Conservation (phyloP, 163 green algal species). For the Prototheca cutis region DNA sequence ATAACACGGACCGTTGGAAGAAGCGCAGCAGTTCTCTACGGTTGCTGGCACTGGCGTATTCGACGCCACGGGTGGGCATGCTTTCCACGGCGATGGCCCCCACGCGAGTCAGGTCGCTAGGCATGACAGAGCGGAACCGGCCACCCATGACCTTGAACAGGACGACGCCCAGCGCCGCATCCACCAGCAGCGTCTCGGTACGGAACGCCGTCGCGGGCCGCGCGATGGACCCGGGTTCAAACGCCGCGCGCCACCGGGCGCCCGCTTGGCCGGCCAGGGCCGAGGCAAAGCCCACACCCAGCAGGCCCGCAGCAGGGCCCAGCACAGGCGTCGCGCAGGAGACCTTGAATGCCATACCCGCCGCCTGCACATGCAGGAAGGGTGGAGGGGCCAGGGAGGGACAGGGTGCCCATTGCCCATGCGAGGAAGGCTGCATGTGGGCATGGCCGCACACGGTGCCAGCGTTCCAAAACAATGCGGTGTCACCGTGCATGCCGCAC, state of each 20-base stretch:
- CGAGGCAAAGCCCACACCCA: conserved; percentile 47
- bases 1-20: conserved; percentile 45
- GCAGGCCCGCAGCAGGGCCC: conserved; percentile 33
- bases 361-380: conserved; percentile 16
- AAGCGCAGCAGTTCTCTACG: conserved; percentile 47
- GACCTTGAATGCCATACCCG: conserved; percentile 39
- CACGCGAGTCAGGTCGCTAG: conserved; percentile 43
- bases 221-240: neutral
- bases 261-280: conserved; percentile 46
- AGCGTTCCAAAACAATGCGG: no score
- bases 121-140: conserved; percentile 57
- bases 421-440: no score
- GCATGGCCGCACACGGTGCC: no score
- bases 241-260: neutral
- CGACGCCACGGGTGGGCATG: conserved; percentile 42
- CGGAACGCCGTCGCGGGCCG: neutral
- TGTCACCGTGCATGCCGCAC: no score
- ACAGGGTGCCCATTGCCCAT: no score
- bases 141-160: conserved; percentile 59
- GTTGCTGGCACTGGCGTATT: conserved; percentile 44
- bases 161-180: conserved; percentile 41
- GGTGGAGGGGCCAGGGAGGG: neutral
- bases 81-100: conserved; percentile 56
- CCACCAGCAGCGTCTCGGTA: conserved; percentile 20
- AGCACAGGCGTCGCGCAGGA: conserved; percentile 61